phyloP scores from a whole-genome alignment of 2,329 filamentous ascomycete species.

The Fusarium pseudonygamai region DNA sequence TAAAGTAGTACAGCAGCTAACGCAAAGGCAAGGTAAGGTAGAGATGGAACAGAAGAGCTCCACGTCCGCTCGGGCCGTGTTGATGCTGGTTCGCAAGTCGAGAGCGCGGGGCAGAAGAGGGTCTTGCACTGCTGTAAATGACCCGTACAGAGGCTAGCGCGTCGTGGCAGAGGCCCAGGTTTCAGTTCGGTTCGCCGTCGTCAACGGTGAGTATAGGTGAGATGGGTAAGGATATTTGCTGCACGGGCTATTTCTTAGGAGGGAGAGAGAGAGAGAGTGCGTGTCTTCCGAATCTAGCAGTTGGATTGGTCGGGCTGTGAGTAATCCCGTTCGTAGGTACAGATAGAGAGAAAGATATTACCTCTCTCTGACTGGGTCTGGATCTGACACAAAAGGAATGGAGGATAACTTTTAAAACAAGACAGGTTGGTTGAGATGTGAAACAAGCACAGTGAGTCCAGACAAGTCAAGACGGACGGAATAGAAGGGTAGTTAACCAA shows the following conservation, averaged over 20 bases:
- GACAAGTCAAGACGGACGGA: constrained; percentile 2
- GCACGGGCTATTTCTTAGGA: constrained; percentile 25
- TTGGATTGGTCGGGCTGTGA: neutral
- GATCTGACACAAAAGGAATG: neutral
- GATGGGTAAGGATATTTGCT: constrained; percentile 32
- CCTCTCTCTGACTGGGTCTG: neutral
- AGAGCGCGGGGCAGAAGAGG: constrained; percentile 38
- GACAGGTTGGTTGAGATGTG: constrained; percentile 26
- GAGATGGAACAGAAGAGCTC: constrained; percentile 37
- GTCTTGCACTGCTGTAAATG: constrained; percentile 13
- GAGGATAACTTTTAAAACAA: constrained; percentile 16
- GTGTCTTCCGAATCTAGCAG: neutral
- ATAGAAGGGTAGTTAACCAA: neutral
- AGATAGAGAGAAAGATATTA: neutral
- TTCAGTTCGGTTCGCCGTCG: constrained; percentile 44
- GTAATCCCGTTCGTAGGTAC: neutral
- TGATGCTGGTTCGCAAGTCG: constrained; percentile 18
- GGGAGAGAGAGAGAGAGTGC: neutral
- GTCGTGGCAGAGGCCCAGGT: constrained; percentile 40
- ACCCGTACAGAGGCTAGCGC: constrained; percentile 25
- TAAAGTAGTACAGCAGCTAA: constrained; percentile 1
- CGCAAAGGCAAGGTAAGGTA: neutral
- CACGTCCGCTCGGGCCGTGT: constrained; percentile 37
- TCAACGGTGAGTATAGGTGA: constrained; percentile 42
- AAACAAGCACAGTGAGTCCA: constrained; percentile 22